These are phyloP conservation scores for Ophiostoma sp. DNA, from an alignment of 2,329 filamentous ascomycete species.

Conservation along the genomic window DNA sequence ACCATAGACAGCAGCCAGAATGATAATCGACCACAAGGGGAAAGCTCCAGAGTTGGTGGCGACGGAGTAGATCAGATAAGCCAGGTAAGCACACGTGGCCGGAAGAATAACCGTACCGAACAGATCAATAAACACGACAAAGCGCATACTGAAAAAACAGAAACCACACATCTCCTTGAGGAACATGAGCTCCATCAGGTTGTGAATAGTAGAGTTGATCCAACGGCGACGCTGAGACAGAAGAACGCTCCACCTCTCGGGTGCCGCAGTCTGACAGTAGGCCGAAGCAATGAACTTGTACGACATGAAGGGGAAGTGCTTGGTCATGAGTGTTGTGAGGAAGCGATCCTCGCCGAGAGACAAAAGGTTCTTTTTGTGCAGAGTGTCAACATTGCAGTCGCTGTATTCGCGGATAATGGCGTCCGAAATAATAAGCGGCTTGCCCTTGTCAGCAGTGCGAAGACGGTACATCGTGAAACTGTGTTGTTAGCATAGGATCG, in stretches of 20 bases:
- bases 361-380: slow-evolving; percentile 94
- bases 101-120: slow-evolving; percentile 89
- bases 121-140: slow-evolving; percentile 91
- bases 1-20: slow-evolving; percentile 89
- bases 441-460: slow-evolving; percentile 86
- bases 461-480: slow-evolving; percentile 99
- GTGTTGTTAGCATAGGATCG: neutral
- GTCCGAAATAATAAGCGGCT: slow-evolving; percentile 89
- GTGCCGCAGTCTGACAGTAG: slow-evolving; percentile 87
- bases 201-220: slow-evolving; percentile 99
- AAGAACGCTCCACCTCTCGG: slow-evolving; percentile 87
- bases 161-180: slow-evolving; percentile 95
- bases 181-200: slow-evolving; percentile 82
- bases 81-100: slow-evolving; percentile 80
- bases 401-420: slow-evolving; percentile 82
- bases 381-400: slow-evolving; percentile 82
- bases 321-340: slow-evolving; percentile 95
- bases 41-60: slow-evolving; percentile 66
- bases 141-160: slow-evolving; percentile 98
- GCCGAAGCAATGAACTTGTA: slow-evolving; percentile 96
- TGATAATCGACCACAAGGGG: slow-evolving; percentile 79
- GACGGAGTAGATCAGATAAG: slow-evolving; percentile 77
- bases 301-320: slow-evolving; percentile 90
- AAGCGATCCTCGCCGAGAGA: slow-evolving; percentile 96
- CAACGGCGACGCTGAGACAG: slow-evolving; percentile 97